Evolutionary conservation across 306 rosid genomes (phyloP).

Genomic region (Glycyrrhiza uralensis): DNA sequence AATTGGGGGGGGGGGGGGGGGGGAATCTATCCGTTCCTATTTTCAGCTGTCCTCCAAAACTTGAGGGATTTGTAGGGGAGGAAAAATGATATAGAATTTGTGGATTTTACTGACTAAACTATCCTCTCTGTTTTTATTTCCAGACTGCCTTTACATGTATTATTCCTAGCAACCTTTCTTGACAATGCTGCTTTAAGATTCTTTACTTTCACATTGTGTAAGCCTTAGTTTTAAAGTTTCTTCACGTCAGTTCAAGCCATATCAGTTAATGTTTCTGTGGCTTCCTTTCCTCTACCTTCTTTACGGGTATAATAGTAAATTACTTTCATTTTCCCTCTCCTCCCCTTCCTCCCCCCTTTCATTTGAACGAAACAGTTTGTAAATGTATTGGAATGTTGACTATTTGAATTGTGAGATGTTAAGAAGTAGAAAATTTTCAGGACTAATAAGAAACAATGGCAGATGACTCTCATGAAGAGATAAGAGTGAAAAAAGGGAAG

Average conservation of each 20-base stretch:
- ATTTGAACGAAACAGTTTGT: background rate
- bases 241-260: background rate
- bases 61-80: background rate
- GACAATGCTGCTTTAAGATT: background rate
- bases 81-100: background rate
- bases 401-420: constrained; percentile 9
- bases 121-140: background rate
- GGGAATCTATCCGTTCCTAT: background rate
- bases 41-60: background rate
- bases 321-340: background rate
- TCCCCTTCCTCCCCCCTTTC: background rate
- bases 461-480: background rate
- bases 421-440: background rate
- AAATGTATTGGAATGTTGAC: background rate
- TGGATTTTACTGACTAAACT: background rate
- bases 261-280: background rate
- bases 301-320: background rate
- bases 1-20: background rate
- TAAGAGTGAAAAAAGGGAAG: background rate
- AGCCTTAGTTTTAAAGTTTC: background rate
- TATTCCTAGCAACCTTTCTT: background rate
- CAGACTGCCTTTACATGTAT: background rate
- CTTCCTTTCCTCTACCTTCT: background rate
- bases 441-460: background rate
- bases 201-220: background rate